Percentiles rank a stretch among this genome's conserved stretches.
phyloP scores from a whole-genome alignment of 192 early-diverging fungal species.

The Nowakowskiella sp. region DNA sequence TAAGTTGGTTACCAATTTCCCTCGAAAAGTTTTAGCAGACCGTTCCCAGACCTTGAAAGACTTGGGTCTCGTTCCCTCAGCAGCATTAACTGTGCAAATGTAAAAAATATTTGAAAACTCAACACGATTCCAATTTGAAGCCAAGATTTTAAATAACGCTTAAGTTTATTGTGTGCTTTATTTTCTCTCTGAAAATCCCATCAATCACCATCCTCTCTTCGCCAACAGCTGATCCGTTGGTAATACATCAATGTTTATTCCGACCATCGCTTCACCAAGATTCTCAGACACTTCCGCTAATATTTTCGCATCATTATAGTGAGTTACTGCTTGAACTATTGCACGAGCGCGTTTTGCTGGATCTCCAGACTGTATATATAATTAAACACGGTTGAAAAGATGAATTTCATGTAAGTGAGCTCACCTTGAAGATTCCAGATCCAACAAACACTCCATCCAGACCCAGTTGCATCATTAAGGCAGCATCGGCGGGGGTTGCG shows the following conservation, averaged over 20 bases:
- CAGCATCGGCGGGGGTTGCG: conserved; percentile 97
- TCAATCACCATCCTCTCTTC: conserved; percentile 45
- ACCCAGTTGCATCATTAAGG: conserved; percentile 98
- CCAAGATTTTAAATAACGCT: no score
- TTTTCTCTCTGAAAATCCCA: no score
- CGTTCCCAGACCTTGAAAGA: conserved; percentile 60
- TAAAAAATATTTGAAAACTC: no score
- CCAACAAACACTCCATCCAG: conserved; percentile 98
- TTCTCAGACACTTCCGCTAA: conserved; percentile 84
- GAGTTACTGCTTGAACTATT: conserved; percentile 91
- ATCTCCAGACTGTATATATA: conserved; percentile 46
- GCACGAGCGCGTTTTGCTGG: conserved; percentile 91
- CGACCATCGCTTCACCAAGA: conserved; percentile 95
- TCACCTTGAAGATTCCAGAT: conserved; percentile 94
- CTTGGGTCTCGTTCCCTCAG: conserved; percentile 55
- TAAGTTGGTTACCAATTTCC: conserved; percentile 65
- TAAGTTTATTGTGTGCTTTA: no score
- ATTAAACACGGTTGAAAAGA: not conserved
- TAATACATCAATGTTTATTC: conserved; percentile 71
- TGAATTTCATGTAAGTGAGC: conserved; percentile 8
- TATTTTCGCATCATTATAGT: conserved; percentile 83
- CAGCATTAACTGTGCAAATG: conserved; percentile 47
- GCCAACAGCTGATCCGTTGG: conserved; percentile 44
- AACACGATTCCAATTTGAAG: no score
- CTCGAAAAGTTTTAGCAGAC: conserved; percentile 60